A percentile compares a stretch with the other conserved stretches of the same genome.
These are phyloP conservation scores for Lasiodiplodia hormozganensis DNA, from an alignment of 2,329 filamentous ascomycete genomes.

Conservation along the genomic window DNA sequence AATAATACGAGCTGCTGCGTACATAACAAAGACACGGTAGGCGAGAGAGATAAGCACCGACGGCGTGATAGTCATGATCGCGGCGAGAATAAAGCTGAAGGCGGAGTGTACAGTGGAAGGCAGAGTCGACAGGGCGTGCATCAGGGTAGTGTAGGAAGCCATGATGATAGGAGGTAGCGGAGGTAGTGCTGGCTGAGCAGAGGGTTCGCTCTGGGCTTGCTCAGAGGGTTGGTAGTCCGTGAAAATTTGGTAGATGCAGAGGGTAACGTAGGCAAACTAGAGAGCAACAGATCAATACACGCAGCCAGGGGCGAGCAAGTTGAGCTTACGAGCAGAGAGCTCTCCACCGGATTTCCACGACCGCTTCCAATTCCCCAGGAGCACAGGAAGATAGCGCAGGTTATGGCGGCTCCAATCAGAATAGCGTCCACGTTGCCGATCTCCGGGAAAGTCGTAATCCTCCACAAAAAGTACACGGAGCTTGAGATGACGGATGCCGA, in stretches of 20 bases:
- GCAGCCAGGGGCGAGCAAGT: too few relatives aligned
- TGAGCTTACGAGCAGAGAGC: slow-evolving; percentile 72
- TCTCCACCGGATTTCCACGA: slow-evolving; percentile 93
- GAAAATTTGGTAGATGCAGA: slow-evolving; percentile 99
- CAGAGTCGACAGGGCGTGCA: slow-evolving; percentile 83
- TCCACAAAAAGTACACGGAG: slow-evolving; percentile 94
- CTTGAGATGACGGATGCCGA: slow-evolving; percentile 92
- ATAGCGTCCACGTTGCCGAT: slow-evolving; percentile 92
- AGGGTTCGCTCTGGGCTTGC: slow-evolving; percentile 60
- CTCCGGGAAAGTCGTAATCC: slow-evolving; percentile 90
- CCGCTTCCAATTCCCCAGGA: slow-evolving; percentile 94
- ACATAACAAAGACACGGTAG: slow-evolving; percentile 94
- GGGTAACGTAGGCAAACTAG: slow-evolving; percentile 91
- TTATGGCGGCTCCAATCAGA: slow-evolving; percentile 90
- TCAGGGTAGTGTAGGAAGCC: slow-evolving; percentile 92
- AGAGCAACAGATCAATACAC: slow-evolving; percentile 28
- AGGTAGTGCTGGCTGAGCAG: slow-evolving; percentile 83
- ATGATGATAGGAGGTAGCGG: slow-evolving; percentile 98
- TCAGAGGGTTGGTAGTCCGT: slow-evolving; percentile 91
- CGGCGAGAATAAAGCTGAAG: slow-evolving; percentile 85
- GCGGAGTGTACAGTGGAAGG: slow-evolving; percentile 83
- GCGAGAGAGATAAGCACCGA: slow-evolving; percentile 94
- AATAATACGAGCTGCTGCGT: slow-evolving; percentile 94
- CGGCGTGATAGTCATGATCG: slow-evolving; percentile 93
- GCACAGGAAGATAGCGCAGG: slow-evolving; percentile 89